Evolutionary conservation across 2,329 filamentous ascomycete genomes (phyloP).

Genomic region (Colletotrichum navitas): DNA sequence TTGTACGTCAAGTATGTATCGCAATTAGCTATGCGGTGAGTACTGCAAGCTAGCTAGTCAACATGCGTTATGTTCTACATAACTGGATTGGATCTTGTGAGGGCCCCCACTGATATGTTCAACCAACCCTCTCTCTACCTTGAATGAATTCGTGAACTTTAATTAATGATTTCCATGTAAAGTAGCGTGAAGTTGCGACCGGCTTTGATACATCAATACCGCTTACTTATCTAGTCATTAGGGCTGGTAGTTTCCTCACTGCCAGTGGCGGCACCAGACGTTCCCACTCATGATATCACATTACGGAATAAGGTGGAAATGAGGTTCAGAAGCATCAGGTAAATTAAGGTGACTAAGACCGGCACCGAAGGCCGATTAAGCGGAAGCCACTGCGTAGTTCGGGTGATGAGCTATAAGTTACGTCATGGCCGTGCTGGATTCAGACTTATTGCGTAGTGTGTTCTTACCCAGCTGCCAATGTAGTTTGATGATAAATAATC

Average conservation of each 20-base stretch:
- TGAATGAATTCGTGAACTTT: background rate
- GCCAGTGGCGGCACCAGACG: background rate
- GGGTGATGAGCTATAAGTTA: constrained; percentile 27
- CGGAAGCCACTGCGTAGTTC: constrained; percentile 30
- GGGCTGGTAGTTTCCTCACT: too few relatives aligned
- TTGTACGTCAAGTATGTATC: background rate
- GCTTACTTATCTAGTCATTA: background rate
- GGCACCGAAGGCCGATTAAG: constrained; percentile 3
- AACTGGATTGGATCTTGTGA: background rate
- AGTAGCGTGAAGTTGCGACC: background rate
- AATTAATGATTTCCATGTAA: background rate
- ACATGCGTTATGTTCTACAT: background rate
- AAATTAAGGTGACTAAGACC: background rate
- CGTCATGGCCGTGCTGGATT: constrained; percentile 28
- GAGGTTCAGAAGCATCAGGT: background rate
- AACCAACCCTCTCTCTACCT: background rate
- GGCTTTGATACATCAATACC: background rate
- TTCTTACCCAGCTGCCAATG: too few relatives aligned
- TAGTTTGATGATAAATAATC: background rate
- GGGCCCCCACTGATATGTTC: background rate
- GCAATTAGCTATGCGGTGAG: background rate
- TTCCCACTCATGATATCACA: background rate
- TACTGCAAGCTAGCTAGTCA: background rate
- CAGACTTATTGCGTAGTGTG: background rate
- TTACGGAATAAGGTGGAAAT: background rate